Base-by-base conservation (phyloP, 75 land plant genomes). In the Larix kaempferi region DNA sequence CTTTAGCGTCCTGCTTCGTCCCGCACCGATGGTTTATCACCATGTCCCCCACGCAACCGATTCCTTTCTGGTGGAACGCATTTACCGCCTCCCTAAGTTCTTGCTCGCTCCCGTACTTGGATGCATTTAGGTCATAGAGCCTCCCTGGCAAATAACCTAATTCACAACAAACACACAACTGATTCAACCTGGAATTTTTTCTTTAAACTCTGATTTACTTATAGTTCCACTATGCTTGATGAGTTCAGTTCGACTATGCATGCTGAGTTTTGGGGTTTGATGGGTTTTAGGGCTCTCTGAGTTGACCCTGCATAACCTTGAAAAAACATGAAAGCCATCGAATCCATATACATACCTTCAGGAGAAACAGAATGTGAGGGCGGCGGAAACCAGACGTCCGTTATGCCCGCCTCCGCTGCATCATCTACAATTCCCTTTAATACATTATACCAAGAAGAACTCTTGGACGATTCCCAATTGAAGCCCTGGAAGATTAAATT, bases 11-110 rank as follows among this genome's bases (percentile, higher is more conserved):
- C 65, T 83, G 74, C 22, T 57, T 27, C 4, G 84, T 75, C 2
- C 78, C 87, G 33, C 86, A 79, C 19, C 87, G 21, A 56, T 86
- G 87, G 82, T 86, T 86, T 57, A 86, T 76, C 17, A 86, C 87
- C 4, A 86, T 83, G 67, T 86, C 87, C 0, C 82, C 86, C 57
- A 84, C 63, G 77, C 79, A 80, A 0, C 87, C 75, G 26, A 83
- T 72, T 22, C 82, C 82, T 2, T 22, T 52, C 8, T n/a, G 57
- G 57, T 84, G 87, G 76, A 83, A 86, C 11, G 2, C 60, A 69
- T 83, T 76, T 26, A 86, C 80, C 3, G 80, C 71, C 22, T 83
- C 57, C 76, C 55, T 76, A 21, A 86, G 86, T 69, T 86, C 76
- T 76, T 79, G 82, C 57, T 72, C 77, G 19, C 76, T 83, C 16